These are phyloP conservation scores for thale cress (Arabidopsis thaliana) DNA, from an alignment of 345 rosid species.

Conservation along the genomic window TAIR10.1 NC_003071.7:12411501-12412000, in stretches of 20 bases:
- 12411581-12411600: constrained; percentile 16
- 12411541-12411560: constrained; percentile 22
- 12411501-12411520: constrained; percentile 39
- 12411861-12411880: constrained; percentile 45
- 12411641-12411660: constrained; percentile 5
- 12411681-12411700: constrained; percentile 42
- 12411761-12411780: constrained; percentile 22
- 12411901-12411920: constrained; percentile 25
- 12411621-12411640: constrained; percentile 1
- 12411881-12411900: constrained; percentile 48
- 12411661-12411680: constrained; percentile 41
- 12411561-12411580: neutral
- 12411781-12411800: constrained; percentile 36
- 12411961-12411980: constrained; percentile 29
- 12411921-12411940: constrained; percentile 46
- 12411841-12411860: constrained; percentile 41
- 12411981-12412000: constrained; percentile 39
- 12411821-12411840: constrained; percentile 10
- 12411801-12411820: constrained; percentile 31
- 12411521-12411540: constrained; percentile 33
- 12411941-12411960: constrained; percentile 31
- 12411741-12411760: neutral
- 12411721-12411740: constrained; percentile 21
- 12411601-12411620: constrained; percentile 20
- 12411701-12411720: constrained; percentile 36